Base-by-base conservation (phyloP, 192 early-diverging fungal species). In the Gryganskiella cystojenkinii region DNA sequence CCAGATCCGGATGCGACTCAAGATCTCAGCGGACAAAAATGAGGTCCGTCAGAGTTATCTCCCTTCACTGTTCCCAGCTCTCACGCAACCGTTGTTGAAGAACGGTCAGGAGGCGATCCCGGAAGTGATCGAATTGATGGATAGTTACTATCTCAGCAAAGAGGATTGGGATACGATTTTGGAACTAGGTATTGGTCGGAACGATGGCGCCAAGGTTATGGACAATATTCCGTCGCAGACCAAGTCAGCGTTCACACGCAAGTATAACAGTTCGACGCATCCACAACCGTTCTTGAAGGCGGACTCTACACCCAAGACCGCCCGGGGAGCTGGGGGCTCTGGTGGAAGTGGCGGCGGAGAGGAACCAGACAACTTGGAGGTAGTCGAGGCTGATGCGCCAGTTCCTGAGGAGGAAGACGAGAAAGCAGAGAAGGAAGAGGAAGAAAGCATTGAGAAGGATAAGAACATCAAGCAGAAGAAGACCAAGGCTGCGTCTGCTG, bases 41-140 rank as follows among this genome's bases (percentile, higher is more conserved):
- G 95, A 98, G 80, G 84, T 98, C 22, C 90, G 95, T 17, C 88
- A 91, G 65, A 91, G 83, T 34, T 98, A 98, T 73, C 70, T 99
- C 17, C 96, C 96, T 37, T 81, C 90, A 30, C 57, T 96, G 17
- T 83, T 81, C 35, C 75, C 81, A 5, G 69, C 66, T 15, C 50
- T 95, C 4, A 84, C 83, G 2, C 47, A 57, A n/a, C 93, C 90
- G 31, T 61, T 93, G 27, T 44, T 87, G 4, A 53, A 85, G 22
- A 55, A 69, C 3, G 82, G 79, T 33, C 54, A 81, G 71, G 89
- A 85, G 9, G 92, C 88, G 0, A 89, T 94, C 37, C 74, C 81
- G 5, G 82, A 89, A 9, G 90, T 95, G n/a, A 92, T 98, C 30
- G 64, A 90, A 10, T 73, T 86, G 7, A 96, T 99, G 95, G 96